A percentile compares a stretch with the other conserved stretches of the same genome.
Conservation (phyloP, 495 filamentous ascomycete species). For the Trichoderma virens region DNA sequence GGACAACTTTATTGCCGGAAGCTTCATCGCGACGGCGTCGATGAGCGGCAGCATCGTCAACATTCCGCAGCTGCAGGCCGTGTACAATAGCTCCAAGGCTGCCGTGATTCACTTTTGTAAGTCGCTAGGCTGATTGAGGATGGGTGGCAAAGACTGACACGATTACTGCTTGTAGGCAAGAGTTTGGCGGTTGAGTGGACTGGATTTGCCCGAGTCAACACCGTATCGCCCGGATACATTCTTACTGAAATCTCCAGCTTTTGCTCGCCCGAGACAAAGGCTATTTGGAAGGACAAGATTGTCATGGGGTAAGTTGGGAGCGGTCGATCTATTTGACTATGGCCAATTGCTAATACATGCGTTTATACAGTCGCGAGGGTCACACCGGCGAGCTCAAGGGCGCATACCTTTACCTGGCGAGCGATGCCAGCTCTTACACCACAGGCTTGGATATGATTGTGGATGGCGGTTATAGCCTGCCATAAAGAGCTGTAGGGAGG, state of each 20-base stretch:
- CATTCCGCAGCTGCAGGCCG: conserved; percentile 75
- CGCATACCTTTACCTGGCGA: conserved; percentile 79
- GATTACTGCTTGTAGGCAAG: conserved; percentile 35
- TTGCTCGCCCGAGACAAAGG: conserved; percentile 60
- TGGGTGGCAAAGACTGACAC: background rate
- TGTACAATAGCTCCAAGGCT: conserved; percentile 86
- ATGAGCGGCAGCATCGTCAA: conserved; percentile 87
- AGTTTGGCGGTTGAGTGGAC: conserved; percentile 83
- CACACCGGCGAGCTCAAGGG: conserved; percentile 76
- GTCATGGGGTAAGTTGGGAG: conserved; percentile 60
- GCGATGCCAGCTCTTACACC: conserved; percentile 75
- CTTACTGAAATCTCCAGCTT: conserved; percentile 76
- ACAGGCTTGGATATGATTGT: conserved; percentile 72
- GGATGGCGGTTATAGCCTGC: conserved; percentile 55
- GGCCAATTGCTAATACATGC: background rate
- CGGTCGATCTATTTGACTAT: background rate
- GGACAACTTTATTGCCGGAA: conserved; percentile 57
- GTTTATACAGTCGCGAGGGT: conserved; percentile 49
- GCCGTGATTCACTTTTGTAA: conserved; percentile 77
- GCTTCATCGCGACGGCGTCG: conserved; percentile 70
- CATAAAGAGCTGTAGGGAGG: conserved; percentile 18
- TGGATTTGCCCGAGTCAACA: conserved; percentile 75
- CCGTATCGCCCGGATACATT: conserved; percentile 81
- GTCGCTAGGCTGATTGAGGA: conserved; percentile 16
- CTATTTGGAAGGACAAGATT: conserved; percentile 70